Percentiles rank a stretch among this genome's conserved stretches.
These are phyloP conservation scores for Magnolia sinica DNA, from an alignment of 164 flowering plant species.

Conservation along the genomic window DNA sequence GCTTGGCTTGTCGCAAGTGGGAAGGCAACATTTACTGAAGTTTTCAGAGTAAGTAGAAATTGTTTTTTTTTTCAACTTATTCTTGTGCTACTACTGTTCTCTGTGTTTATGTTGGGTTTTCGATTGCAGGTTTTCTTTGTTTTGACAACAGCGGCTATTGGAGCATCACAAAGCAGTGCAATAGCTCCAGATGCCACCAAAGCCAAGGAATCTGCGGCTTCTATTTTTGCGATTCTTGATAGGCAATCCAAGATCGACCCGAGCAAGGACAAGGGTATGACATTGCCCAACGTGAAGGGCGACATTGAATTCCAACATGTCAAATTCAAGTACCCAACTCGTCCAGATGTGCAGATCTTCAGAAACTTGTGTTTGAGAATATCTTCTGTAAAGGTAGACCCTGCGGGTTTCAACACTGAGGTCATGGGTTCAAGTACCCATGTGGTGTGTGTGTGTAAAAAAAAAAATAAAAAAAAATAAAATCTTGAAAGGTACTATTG, in stretches of 20 bases:
- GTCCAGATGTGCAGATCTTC: constrained; percentile 43
- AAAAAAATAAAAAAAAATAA: no score
- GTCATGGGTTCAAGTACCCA: background rate
- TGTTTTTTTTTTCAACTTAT: background rate
- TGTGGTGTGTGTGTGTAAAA: no score
- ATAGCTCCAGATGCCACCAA: constrained; percentile 39
- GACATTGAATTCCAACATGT: constrained; percentile 42
- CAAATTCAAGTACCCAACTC: constrained; percentile 47
- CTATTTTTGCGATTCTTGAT: constrained; percentile 45
- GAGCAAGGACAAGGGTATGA: constrained; percentile 35
- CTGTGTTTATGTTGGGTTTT: background rate
- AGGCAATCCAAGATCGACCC: constrained; percentile 41
- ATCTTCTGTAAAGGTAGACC: constrained; percentile 38
- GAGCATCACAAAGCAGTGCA: constrained; percentile 42
- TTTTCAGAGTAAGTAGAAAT: constrained; percentile 11
- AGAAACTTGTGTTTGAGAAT: constrained; percentile 37
- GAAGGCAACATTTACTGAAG: constrained; percentile 11
- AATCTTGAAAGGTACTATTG: constrained; percentile 24
- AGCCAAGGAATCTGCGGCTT: constrained; percentile 40
- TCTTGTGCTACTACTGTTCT: background rate
- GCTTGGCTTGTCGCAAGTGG: constrained; percentile 14
- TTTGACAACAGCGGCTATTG: constrained; percentile 43
- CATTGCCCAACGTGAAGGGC: constrained; percentile 35
- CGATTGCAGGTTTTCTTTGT: constrained; percentile 60
- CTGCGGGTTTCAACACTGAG: no score